Evolutionary conservation across 2,329 filamentous ascomycete genomes (phyloP).

Genomic region (Chaetothyriales sp.): DNA sequence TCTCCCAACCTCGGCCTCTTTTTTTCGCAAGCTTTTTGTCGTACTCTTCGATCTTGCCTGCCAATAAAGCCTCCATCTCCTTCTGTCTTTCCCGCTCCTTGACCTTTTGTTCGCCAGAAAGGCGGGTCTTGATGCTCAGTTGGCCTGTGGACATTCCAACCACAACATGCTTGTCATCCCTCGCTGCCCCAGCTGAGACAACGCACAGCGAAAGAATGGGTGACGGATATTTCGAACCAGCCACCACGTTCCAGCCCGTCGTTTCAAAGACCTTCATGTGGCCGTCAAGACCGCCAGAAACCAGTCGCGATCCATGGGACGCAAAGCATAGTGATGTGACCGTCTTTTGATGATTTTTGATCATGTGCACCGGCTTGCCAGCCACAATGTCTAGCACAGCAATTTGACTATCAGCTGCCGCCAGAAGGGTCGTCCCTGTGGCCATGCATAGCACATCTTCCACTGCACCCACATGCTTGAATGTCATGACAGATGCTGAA

Average conservation of each 20-base stretch:
- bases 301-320: slow-evolving; percentile 63
- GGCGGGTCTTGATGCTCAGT: slow-evolving; percentile 78
- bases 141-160: slow-evolving; percentile 91
- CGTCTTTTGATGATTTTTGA: slow-evolving; percentile 95
- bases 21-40: slow-evolving; percentile 56
- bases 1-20: slow-evolving; percentile 46
- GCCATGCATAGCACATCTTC: slow-evolving; percentile 80
- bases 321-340: slow-evolving; percentile 77
- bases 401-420: slow-evolving; percentile 72
- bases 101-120: slow-evolving; percentile 67
- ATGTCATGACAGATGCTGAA: slow-evolving; percentile 64
- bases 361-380: slow-evolving; percentile 70
- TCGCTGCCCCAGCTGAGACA: slow-evolving; percentile 51
- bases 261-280: slow-evolving; percentile 97
- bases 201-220: slow-evolving; percentile 77
- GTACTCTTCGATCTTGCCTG: slow-evolving; percentile 63
- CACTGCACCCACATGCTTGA: slow-evolving; percentile 82
- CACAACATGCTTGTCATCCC: slow-evolving; percentile 80
- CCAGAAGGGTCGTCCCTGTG: slow-evolving; percentile 73
- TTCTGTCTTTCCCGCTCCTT: slow-evolving; percentile 63
- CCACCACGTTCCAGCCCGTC: slow-evolving; percentile 88
- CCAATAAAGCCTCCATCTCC: slow-evolving; percentile 70
- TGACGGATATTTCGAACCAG: slow-evolving; percentile 81
- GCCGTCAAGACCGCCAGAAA: slow-evolving; percentile 82
- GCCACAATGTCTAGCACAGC: slow-evolving; percentile 87